Conservation (phyloP, 2,329 filamentous ascomycete species). For the Didymella sp. region DNA sequence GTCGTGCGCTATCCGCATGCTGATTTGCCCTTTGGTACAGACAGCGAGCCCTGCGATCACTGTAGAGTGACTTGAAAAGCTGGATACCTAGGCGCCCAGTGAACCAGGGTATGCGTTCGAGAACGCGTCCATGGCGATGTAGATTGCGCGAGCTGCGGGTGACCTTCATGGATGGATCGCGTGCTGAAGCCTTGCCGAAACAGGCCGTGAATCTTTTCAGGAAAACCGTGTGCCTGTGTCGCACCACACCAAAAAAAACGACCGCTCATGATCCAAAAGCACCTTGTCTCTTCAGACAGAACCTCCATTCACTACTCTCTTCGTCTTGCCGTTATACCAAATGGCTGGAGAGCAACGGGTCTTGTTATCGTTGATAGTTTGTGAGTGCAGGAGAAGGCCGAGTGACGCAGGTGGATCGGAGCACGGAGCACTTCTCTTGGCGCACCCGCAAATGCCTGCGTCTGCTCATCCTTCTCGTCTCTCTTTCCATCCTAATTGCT, state of each 20-base stretch:
- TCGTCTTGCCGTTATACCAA: background rate
- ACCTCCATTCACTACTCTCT: background rate
- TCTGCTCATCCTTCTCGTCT: background rate
- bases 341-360: background rate
- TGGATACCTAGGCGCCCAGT: background rate
- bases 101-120: background rate
- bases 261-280: background rate
- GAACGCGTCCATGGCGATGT: background rate
- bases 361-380: background rate
- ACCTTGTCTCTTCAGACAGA: background rate
- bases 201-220: background rate
- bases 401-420: background rate
- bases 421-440: background rate
- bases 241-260: background rate
- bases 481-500: background rate
- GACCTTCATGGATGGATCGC: background rate
- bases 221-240: background rate
- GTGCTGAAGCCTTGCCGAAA: background rate
- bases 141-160: constrained; percentile 1
- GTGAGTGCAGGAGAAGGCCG: background rate
- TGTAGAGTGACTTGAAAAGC: background rate
- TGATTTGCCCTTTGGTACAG: background rate
- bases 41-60: background rate
- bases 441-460: background rate
- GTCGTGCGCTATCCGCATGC: background rate